Evolutionary conservation across 306 rosid genomes (phyloP).

Genomic region (Vigna nakashimae): DNA sequence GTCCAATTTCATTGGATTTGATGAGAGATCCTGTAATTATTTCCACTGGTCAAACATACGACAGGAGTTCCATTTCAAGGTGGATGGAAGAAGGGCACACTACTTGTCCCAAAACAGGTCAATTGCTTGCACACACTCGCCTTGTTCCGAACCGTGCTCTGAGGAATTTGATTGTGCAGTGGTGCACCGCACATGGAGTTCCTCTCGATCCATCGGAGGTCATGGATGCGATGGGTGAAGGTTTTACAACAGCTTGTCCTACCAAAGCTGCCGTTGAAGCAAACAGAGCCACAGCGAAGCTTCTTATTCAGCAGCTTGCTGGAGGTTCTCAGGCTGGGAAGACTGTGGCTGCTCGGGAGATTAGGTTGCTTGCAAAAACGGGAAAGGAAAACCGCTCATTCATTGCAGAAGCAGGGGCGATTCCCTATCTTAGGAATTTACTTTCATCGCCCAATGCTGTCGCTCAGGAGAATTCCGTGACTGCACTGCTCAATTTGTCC

Average conservation of each 20-base stretch:
- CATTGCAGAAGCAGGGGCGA: slow-evolving; percentile 95
- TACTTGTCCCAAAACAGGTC: slow-evolving; percentile 92
- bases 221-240: slow-evolving; percentile 54
- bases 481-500: slow-evolving; percentile 92
- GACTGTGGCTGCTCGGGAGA: slow-evolving; percentile 90
- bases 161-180: slow-evolving; percentile 85
- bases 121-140: slow-evolving; percentile 69
- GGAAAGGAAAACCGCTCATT: slow-evolving; percentile 88
- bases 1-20: slow-evolving; percentile 86
- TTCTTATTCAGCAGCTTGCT: slow-evolving; percentile 79
- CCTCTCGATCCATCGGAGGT: slow-evolving; percentile 76
- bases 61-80: slow-evolving; percentile 77
- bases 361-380: slow-evolving; percentile 84
- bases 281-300: slow-evolving; percentile 68
- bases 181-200: slow-evolving; percentile 80
- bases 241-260: slow-evolving; percentile 68
- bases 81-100: slow-evolving; percentile 98
- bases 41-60: slow-evolving; percentile 90
- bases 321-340: slow-evolving; percentile 63
- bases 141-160: slow-evolving; percentile 82
- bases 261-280: slow-evolving; percentile 79
- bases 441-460: slow-evolving; percentile 68
- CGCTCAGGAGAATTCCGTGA: slow-evolving; percentile 94
- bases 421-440: slow-evolving; percentile 74
- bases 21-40: slow-evolving; percentile 91